Base-by-base conservation (phyloP, 164 flowering plant genomes). In the Vitis rotundifolia region DNA sequence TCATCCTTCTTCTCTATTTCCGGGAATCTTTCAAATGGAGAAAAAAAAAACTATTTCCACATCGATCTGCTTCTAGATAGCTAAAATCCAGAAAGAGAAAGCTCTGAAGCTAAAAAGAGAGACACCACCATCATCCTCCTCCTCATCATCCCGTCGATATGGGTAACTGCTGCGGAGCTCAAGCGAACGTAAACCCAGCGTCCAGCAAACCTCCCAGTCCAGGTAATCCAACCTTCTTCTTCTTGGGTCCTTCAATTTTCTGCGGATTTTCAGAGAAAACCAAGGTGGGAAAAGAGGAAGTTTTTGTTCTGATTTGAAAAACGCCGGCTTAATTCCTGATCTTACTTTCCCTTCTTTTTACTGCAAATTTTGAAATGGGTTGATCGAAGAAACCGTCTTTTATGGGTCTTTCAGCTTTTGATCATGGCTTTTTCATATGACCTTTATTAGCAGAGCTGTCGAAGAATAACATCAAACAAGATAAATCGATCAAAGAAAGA, bases 121-220 rank as follows among this genome's bases (percentile, higher is more conserved):
- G 14, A 22, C 44, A 37, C 7, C 44, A 2, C 7, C 44, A 37
- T 37, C 44, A 37, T 37, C 44, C 0, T 37, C 44, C 2, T 31
- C 44, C 0, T 37, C 44, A 37, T 37, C 44, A 6, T 37, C 44
- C 1, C 19, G 10, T 66, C 50, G 68, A 51, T 50, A 76, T 76
- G 79, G 79, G 79, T 11, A 71, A 71, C 57, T 76, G 72, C 29
- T 61, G 48, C 22, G 69, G 56, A 47, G 10, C 69, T 55, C 59
- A 65, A 3, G 79, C 68, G 1, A 61, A 65, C 72, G 47, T 44
- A 76, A 72, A 62, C 72, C 68, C 1, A 11, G 29, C 54, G 44
- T 1, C 53, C 13, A 71, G 66, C 61, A 69, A 47, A 11, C 65
- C 69, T 11, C 26, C 66, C 9, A 67, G 37, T 13, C 75, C 79